Evolutionary conservation across 148 eudicot genomes (phyloP).

Genomic region (Salicornia ramosissima): DNA sequence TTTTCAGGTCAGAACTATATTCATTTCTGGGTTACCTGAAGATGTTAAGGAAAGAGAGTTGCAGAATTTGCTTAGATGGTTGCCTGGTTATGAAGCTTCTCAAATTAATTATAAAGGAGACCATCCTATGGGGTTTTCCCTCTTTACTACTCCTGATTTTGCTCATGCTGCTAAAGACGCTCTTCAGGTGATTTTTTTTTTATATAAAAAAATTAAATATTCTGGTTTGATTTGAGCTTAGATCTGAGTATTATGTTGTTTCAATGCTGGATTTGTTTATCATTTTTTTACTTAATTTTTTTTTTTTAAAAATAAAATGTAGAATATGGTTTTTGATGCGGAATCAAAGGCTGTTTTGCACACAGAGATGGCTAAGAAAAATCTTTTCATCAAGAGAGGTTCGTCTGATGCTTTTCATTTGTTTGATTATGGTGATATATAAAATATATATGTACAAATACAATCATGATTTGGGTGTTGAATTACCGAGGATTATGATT

Average conservation of each 20-base stretch:
- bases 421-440: neutral
- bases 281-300: neutral
- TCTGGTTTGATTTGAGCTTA: neutral
- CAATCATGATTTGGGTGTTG: neutral
- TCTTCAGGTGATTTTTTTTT: conserved; percentile 58
- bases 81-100: conserved; percentile 98
- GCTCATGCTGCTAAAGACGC: conserved; percentile 90
- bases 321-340: conserved; percentile 86
- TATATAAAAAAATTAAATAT: no score
- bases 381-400: conserved; percentile 93
- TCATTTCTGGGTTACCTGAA: conserved; percentile 83
- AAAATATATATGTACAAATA: neutral
- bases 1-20: conserved; percentile 68
- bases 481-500: neutral
- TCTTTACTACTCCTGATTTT: conserved; percentile 59
- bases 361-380: conserved; percentile 98
- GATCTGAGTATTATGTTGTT: neutral
- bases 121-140: conserved; percentile 88
- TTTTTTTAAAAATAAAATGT: neutral
- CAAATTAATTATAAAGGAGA: conserved; percentile 89
- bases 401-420: conserved; percentile 21
- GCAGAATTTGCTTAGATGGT: conserved; percentile 78
- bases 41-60: conserved; percentile 95
- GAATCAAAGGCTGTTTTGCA: conserved; percentile 76
- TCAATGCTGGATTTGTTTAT: neutral